Base-by-base conservation (phyloP, 2,329 filamentous ascomycete genomes). In the Thermoascus crustaceus region DNA sequence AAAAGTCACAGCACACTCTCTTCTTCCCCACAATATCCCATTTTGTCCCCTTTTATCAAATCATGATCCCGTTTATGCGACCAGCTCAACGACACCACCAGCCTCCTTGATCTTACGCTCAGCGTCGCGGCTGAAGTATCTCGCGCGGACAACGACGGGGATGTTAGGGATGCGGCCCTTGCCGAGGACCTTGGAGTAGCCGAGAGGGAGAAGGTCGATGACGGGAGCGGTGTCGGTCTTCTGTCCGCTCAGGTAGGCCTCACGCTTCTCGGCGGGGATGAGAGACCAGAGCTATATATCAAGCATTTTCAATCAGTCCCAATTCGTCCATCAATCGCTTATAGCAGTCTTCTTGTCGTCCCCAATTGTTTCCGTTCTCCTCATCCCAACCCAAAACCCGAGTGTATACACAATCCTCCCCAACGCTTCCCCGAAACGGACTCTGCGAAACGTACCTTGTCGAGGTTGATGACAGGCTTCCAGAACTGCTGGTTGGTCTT, bases 81-180 rank as follows among this genome's bases (percentile, higher is more conserved):
- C 85, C 67, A 95, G 78, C 78, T 95, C 86, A 60, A 94, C 75
- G 61, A 94, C 85, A 71, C 89, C 89, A 69, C 91, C 91, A 60
- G 88, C 89, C 70, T 91, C 86, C 67, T 85, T 94, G 72, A 98
- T 95, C 84, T 98, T 98, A 75, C 85, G 77, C 82, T 98, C 91
- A 54, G 91, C 91, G 68, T 94, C 81, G 67, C 84, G 83, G 77
- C 81, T 87, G 71, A 98, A 85, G 76, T 87, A 96, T 67, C 91
- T 77, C 55, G 91, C 89, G 64, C 85, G 85, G 53, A 98, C 88
- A 60, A 98, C 85, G 59, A 98, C 70, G 54, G 91, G 91, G 60
- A 96, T 78, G 63, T 89, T 75, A 61, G 91, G 89, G 60, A 96
- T 75, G 63, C 89, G 82, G 70, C 91, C 91, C 81, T 98, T 98